Evolutionary conservation across 495 filamentous ascomycete species (phyloP).

Genomic region (Penicillium tannophilum): DNA sequence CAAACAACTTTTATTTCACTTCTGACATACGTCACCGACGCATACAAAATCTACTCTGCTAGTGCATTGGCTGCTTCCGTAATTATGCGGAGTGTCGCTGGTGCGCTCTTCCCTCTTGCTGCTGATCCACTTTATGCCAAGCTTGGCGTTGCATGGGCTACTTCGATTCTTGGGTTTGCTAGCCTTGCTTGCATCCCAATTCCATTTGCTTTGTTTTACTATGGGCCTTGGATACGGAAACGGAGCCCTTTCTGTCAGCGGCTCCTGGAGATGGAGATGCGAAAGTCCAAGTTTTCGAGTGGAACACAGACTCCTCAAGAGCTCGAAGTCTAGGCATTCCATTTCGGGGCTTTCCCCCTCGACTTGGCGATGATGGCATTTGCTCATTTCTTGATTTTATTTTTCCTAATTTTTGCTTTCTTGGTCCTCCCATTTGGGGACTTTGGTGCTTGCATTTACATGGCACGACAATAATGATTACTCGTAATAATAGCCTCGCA

Average conservation of each 20-base stretch:
- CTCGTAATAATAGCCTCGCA: not conserved
- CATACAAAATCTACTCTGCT: conserved; percentile 72
- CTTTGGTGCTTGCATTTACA: not conserved
- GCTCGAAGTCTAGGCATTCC: not conserved
- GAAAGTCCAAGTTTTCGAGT: conserved; percentile 16
- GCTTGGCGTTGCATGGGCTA: conserved; percentile 49
- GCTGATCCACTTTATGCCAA: conserved; percentile 41
- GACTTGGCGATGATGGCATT: not conserved
- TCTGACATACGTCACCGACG: conserved; percentile 77
- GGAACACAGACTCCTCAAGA: conserved; percentile 22
- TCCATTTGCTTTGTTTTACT: conserved; percentile 42
- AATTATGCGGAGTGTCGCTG: conserved; percentile 61
- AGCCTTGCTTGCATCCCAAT: conserved; percentile 44
- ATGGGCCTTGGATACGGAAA: conserved; percentile 38
- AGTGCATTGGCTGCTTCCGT: conserved; percentile 68
- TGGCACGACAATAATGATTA: not conserved
- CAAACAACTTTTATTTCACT: conserved; percentile 66
- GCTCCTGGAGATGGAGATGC: conserved; percentile 30
- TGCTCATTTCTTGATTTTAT: not conserved
- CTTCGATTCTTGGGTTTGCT: conserved; percentile 47
- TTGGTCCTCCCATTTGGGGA: not conserved
- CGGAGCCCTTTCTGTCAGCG: conserved; percentile 45
- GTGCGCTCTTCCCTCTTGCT: conserved; percentile 55
- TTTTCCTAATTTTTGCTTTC: not conserved
- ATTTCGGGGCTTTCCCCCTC: not conserved